phyloP scores from a whole-genome alignment of 1,284 basidiomycete genomes.

The Limonomyces culmigenus region DNA sequence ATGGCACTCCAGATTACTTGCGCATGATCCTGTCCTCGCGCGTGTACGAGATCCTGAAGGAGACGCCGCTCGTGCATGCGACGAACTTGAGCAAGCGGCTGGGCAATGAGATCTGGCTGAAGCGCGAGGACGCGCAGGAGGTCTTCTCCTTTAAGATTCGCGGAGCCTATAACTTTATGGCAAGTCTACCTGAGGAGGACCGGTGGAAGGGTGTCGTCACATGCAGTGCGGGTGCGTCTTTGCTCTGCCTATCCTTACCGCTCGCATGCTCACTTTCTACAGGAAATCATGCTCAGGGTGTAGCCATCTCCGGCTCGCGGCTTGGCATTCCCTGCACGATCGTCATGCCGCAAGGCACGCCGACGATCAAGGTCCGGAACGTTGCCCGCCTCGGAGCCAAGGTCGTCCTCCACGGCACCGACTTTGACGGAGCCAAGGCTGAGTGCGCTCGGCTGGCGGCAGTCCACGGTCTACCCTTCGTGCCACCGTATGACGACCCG shows the following conservation, averaged over 20 bases:
- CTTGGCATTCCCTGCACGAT: constrained; percentile 92
- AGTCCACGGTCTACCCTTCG: constrained; percentile 70
- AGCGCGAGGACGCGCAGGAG: constrained; percentile 89
- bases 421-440: constrained; percentile 94
- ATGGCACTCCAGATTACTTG: constrained; percentile 82
- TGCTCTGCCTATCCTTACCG: too few species aligned
- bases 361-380: constrained; percentile 91
- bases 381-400: constrained; percentile 89
- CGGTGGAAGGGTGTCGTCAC: constrained; percentile 97
- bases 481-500: constrained; percentile 97
- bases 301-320: constrained; percentile 80
- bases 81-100: constrained; percentile 75
- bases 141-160: constrained; percentile 99
- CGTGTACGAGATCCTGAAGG: constrained; percentile 86
- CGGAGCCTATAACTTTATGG: constrained; percentile 99
- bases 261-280: constrained; percentile 6
- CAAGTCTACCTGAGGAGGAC: constrained; percentile 72
- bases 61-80: constrained; percentile 83
- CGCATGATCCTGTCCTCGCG: constrained; percentile 85
- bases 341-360: constrained; percentile 94
- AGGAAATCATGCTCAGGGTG: constrained; percentile 99
- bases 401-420: constrained; percentile 80
- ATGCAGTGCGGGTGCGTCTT: constrained; percentile 87
- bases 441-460: constrained; percentile 82
- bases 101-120: constrained; percentile 90